These are phyloP conservation scores for Amphicarpaea edgeworthii DNA, from an alignment of 306 rosid genomes.

Conservation along the genomic window DNA sequence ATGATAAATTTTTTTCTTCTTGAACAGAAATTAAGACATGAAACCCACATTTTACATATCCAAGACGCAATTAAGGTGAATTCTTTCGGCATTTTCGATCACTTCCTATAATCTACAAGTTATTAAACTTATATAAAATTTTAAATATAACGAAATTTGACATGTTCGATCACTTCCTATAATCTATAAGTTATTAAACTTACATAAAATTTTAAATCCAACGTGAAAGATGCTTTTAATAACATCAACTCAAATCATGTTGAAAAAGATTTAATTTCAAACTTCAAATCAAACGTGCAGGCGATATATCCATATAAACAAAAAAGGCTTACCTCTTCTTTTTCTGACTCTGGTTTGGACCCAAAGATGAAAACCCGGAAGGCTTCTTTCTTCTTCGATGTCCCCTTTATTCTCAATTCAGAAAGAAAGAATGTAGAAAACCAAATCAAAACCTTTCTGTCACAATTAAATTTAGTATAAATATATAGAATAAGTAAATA, in stretches of 20 bases:
- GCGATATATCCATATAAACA: too few relatives aligned
- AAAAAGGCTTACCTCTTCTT: slow-evolving; percentile 33
- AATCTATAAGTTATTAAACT: too few relatives aligned
- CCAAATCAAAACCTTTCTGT: slow-evolving; percentile 2
- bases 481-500: not conserved
- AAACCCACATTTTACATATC: not conserved
- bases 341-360: not conserved
- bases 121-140: too few relatives aligned
- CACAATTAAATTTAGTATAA: not conserved
- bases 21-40: not conserved
- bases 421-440: slow-evolving; percentile 23
- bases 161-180: too few relatives aligned
- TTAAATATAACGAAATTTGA: too few relatives aligned
- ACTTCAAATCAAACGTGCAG: too few relatives aligned
- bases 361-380: slow-evolving; percentile 13
- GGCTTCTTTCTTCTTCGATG: not conserved
- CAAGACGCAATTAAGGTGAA: not conserved
- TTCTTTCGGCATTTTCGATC: not conserved
- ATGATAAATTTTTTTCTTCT: not conserved
- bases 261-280: too few relatives aligned
- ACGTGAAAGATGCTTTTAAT: too few relatives aligned
- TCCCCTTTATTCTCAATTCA: not conserved
- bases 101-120: not conserved
- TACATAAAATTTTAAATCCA: too few relatives aligned
- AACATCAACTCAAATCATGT: too few relatives aligned